phyloP scores from a whole-genome alignment of 148 eudicot genomes.

The Vaccinium darrowii region DNA sequence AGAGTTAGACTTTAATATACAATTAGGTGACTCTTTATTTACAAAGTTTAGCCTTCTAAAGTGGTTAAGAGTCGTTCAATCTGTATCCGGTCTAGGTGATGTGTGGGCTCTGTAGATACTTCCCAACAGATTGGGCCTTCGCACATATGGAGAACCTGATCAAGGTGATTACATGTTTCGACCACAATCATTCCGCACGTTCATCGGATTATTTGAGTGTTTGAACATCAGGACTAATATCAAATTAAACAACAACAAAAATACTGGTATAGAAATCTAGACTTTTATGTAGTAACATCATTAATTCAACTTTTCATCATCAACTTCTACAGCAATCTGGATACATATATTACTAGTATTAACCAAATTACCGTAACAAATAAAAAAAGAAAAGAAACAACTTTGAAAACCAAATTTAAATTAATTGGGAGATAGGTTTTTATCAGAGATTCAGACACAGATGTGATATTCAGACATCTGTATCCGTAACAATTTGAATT shows the following conservation, averaged over 20 bases:
- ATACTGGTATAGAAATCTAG: background rate
- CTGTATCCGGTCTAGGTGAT: no score
- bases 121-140: no score
- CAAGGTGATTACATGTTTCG: no score
- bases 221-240: background rate
- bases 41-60: no score
- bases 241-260: background rate
- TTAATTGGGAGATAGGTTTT: background rate
- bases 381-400: background rate
- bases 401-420: background rate
- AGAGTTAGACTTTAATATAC: no score
- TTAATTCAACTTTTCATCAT: background rate
- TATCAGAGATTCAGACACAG: background rate
- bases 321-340: conserved; percentile 13
- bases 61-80: no score
- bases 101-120: no score
- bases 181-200: no score
- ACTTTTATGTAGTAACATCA: no score
- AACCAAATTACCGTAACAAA: background rate
- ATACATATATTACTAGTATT: background rate
- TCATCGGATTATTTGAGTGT: no score
- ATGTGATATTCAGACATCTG: background rate
- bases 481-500: background rate
- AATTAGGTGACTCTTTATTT: no score
- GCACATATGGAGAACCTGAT: no score